Evolutionary conservation across 2,329 filamentous ascomycete genomes (phyloP).

Genomic region (Calonectria ilicicola): DNA sequence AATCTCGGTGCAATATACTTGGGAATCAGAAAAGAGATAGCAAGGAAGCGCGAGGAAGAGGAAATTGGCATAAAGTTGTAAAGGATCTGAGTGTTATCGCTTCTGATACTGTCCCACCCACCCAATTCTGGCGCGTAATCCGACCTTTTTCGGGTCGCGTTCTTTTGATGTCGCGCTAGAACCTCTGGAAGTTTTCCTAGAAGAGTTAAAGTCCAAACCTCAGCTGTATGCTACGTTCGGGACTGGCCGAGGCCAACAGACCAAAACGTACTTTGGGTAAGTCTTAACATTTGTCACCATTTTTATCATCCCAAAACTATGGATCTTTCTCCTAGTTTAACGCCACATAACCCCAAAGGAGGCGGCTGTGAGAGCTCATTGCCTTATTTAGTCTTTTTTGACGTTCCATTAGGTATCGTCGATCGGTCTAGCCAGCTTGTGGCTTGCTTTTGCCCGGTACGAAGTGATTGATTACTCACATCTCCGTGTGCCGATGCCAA

Average conservation of each 20-base stretch:
- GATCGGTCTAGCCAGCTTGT: background rate
- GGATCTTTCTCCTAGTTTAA: background rate
- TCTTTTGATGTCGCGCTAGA: slow-evolving; percentile 38
- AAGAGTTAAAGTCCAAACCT: slow-evolving; percentile 19
- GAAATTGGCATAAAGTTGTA: background rate
- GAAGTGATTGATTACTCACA: background rate
- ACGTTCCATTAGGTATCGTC: background rate
- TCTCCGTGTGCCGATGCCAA: background rate
- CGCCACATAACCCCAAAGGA: background rate
- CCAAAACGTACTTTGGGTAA: background rate
- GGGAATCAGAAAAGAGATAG: too few relatives aligned
- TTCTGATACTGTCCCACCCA: background rate
- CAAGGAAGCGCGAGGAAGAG: background rate
- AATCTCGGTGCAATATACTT: background rate
- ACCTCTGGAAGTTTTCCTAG: slow-evolving; percentile 29
- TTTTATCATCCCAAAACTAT: background rate
- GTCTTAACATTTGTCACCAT: background rate
- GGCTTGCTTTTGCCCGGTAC: background rate
- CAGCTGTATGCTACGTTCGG: background rate
- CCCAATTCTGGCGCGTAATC: background rate
- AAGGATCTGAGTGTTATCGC: background rate
- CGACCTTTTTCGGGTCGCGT: slow-evolving; percentile 22
- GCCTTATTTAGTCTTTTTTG: background rate
- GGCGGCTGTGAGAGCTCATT: background rate
- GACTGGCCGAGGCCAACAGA: background rate